Percentiles rank a stretch among this genome's conserved stretches.
phyloP scores from a whole-genome alignment of 768 basidiomycete genomes.

The Crassisporium funariophilum region DNA sequence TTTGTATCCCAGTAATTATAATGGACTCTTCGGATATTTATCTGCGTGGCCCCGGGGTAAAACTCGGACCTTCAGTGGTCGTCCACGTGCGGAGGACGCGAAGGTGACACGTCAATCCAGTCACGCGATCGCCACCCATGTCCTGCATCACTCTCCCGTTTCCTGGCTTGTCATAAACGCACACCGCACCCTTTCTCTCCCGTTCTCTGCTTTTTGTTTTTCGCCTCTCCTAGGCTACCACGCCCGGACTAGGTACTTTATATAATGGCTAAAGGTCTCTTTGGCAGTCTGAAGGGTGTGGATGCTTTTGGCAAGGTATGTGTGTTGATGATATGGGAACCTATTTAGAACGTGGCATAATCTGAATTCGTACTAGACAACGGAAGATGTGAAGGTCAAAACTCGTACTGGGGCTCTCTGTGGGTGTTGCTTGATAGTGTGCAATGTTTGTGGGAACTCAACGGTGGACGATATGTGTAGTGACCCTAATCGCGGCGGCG shows the following conservation, averaged over 20 bases:
- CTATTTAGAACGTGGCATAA: slow-evolving; percentile 24
- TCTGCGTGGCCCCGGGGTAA: slow-evolving; percentile 22
- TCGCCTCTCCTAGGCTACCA: slow-evolving; percentile 32
- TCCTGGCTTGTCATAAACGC: slow-evolving; percentile 21
- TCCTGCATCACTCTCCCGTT: slow-evolving; percentile 12
- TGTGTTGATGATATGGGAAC: slow-evolving; percentile 7
- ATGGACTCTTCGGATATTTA: no score
- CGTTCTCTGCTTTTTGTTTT: slow-evolving; percentile 15
- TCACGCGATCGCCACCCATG: slow-evolving; percentile 29
- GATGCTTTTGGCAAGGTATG: slow-evolving; percentile 99
- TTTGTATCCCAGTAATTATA: no score
- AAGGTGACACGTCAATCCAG: slow-evolving; percentile 40
- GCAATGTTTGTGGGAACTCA: neutral
- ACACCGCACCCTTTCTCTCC: slow-evolving; percentile 19
- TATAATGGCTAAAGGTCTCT: slow-evolving; percentile 76
- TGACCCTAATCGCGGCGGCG: slow-evolving; percentile 88
- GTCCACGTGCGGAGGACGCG: slow-evolving; percentile 29
- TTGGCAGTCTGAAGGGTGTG: slow-evolving; percentile 81
- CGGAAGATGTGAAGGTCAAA: slow-evolving; percentile 99
- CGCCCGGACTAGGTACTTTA: slow-evolving; percentile 37
- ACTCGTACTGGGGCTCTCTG: slow-evolving; percentile 91
- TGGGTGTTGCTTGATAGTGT: slow-evolving; percentile 40
- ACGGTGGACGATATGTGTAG: slow-evolving; percentile 41
- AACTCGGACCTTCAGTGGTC: slow-evolving; percentile 23
- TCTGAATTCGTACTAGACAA: slow-evolving; percentile 61